These are phyloP conservation scores for Carex sylvatica DNA, from an alignment of 202 grass and related monocot species.

Conservation along the genomic window DNA sequence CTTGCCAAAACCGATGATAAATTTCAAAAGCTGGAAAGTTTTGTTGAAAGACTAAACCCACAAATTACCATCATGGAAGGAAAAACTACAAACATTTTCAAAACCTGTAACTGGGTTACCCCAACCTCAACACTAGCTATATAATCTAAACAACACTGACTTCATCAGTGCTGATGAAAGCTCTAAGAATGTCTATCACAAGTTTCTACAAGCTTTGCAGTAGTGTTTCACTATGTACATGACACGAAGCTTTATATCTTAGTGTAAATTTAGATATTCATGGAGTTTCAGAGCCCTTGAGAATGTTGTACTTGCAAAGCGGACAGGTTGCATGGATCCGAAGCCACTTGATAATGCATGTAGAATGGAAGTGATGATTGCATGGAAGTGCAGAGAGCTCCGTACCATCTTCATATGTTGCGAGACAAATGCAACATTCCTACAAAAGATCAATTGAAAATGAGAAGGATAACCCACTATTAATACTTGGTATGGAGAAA, in stretches of 20 bases:
- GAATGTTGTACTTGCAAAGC: constrained; percentile 94
- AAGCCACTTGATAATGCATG: constrained; percentile 79
- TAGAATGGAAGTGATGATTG: constrained; percentile 87
- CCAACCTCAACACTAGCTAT: constrained; percentile 2
- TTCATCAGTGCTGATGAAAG: neutral
- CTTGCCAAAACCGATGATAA: neutral
- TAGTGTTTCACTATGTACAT: constrained; percentile 6
- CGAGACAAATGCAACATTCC: constrained; percentile 83
- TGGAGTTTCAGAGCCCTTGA: constrained; percentile 63
- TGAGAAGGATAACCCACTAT: neutral
- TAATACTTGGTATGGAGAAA: neutral
- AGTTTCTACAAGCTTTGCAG: neutral
- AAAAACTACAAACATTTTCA: neutral
- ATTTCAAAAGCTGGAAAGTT: neutral
- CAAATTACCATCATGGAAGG: neutral
- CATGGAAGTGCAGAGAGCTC: constrained; percentile 81
- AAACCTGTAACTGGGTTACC: neutral
- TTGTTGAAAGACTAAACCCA: neutral
- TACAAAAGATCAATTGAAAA: constrained; percentile 33
- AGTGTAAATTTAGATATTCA: neutral
- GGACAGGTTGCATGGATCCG: constrained; percentile 81
- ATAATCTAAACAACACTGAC: neutral
- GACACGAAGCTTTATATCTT: neutral
- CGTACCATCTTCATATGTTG: constrained; percentile 58
- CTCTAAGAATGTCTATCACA: neutral